These are phyloP conservation scores for Ceratocystis smalleyi DNA, from an alignment of 2,329 filamentous ascomycete species.

Conservation along the genomic window DNA sequence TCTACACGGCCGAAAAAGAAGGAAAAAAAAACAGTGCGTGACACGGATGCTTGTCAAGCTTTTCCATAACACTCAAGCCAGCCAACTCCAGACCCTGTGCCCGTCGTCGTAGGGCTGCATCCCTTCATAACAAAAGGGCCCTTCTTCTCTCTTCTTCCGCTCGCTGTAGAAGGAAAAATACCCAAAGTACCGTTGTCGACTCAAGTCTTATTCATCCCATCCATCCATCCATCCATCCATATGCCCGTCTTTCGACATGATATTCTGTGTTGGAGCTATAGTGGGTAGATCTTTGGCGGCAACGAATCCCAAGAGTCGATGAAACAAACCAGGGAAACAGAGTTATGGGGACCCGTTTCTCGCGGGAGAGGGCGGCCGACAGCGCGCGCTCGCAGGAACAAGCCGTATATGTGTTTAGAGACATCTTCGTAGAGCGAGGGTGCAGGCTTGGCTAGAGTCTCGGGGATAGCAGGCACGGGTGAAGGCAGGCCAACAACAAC, in stretches of 20 bases:
- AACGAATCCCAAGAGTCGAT: background rate
- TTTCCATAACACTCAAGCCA: background rate
- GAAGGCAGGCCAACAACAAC: no score
- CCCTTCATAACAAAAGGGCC: slow-evolving; percentile 8
- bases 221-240: background rate
- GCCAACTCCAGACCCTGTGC: slow-evolving; percentile 6
- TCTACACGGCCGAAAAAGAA: background rate
- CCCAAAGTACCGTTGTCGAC: background rate
- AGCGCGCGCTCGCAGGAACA: background rate
- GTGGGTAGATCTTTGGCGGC: background rate
- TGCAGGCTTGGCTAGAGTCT: background rate
- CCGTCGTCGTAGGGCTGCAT: slow-evolving; percentile 8
- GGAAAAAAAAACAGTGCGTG: background rate
- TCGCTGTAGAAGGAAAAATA: background rate
- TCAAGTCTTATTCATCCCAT: slow-evolving; percentile 6
- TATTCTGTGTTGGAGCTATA: background rate
- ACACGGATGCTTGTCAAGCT: background rate
- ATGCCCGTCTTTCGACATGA: slow-evolving; percentile 3
- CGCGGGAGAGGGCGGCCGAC: background rate
- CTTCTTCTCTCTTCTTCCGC: slow-evolving; percentile 2
- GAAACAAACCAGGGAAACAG: slow-evolving; percentile 5
- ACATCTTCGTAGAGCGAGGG: background rate
- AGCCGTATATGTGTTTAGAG: background rate
- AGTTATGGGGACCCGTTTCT: slow-evolving; percentile 2
- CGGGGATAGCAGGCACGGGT: background rate